Evolutionary conservation across 805 yeast species (phyloP), one percentile per base, ranked within the genome.

Genomic region (Myxozyma vanderwaltii): DNA sequence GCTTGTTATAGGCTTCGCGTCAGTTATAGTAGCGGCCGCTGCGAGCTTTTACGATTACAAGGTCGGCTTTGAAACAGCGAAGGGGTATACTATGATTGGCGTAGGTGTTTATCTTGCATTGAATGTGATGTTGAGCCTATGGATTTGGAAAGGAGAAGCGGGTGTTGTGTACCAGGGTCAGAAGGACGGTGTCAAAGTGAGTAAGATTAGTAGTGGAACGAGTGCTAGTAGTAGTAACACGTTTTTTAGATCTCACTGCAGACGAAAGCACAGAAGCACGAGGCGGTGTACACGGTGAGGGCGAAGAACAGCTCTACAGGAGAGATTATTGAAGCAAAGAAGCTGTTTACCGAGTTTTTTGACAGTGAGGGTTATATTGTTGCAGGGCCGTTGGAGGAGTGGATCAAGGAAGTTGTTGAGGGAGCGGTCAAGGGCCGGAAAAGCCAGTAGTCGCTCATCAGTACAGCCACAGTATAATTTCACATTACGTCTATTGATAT

Each of bases 21-120:
- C 74, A 0, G 69, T 72, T 5, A 47, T 65, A 4, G 63, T 72
- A n/a, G 71, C 75, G 12, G 75, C 67, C 4, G 56, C 55, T 4
- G 69, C 68, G 19, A 67, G 65, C 41, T 57, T 46, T 36, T 61
- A 61, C 35, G 76, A 74, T 60, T 68, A 66, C 57, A 57, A 58
- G 19, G 54, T 60, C n/a, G 76, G 76, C 8, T 73, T 73, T 58
- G 63, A 61, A 21, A 51, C 60, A 12, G 71, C 70, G 15, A 67
- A 63, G 53, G 19, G 56, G 39, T 51, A 46, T 39, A 71, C 73
- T 10, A 64, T 63, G n/a, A 43, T 59, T 38, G 75, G 74, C 1
- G 71, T 71, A 3, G 51, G 58, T 8, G n/a, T 62, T 2, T 73
- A 70, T 53, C 63, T 67, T n/a, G 38, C 69, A n/a, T 56, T 73